Evolutionary conservation across 371 early-diverging fungal species (phyloP).

Genomic region (Mucor piriformis): DNA sequence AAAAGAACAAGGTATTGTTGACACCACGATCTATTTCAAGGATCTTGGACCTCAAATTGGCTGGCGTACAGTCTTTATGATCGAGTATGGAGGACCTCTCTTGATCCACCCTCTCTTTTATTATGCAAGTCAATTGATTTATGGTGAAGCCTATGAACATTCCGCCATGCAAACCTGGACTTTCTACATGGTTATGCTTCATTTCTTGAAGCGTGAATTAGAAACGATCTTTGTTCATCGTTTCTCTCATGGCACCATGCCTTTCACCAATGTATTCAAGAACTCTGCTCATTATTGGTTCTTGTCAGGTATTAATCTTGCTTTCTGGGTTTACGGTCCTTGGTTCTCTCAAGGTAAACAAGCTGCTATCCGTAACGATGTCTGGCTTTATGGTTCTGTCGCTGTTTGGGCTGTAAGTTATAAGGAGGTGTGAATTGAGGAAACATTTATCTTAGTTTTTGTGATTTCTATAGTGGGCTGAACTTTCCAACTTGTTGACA

Average conservation of each 20-base stretch:
- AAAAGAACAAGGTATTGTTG: constrained; percentile 59
- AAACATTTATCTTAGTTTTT: not conserved
- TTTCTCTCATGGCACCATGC: constrained; percentile 95
- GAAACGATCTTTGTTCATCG: constrained; percentile 95
- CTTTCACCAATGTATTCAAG: constrained; percentile 89
- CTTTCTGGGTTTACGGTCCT: constrained; percentile 85
- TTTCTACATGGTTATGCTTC: constrained; percentile 73
- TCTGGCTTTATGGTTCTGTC: constrained; percentile 59
- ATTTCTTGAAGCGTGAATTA: constrained; percentile 92
- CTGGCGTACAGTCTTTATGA: constrained; percentile 93
- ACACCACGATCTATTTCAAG: constrained; percentile 77
- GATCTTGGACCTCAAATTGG: constrained; percentile 95
- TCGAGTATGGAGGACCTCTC: constrained; percentile 94
- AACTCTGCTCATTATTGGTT: constrained; percentile 96
- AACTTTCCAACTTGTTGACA: constrained; percentile 84
- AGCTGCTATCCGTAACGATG: constrained; percentile 53
- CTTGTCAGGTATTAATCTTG: constrained; percentile 85
- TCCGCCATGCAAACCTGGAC: constrained; percentile 70
- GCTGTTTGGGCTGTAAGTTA: constrained; percentile 71
- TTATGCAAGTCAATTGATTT: constrained; percentile 67
- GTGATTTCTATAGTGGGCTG: constrained; percentile 59
- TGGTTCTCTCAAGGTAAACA: constrained; percentile 60
- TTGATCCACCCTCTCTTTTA: constrained; percentile 88
- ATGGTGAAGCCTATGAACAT: constrained; percentile 67
- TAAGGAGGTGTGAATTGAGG: not conserved